Evolutionary conservation across 2,329 filamentous ascomycete genomes (phyloP).

Genomic region (Falciphora oryzae): DNA sequence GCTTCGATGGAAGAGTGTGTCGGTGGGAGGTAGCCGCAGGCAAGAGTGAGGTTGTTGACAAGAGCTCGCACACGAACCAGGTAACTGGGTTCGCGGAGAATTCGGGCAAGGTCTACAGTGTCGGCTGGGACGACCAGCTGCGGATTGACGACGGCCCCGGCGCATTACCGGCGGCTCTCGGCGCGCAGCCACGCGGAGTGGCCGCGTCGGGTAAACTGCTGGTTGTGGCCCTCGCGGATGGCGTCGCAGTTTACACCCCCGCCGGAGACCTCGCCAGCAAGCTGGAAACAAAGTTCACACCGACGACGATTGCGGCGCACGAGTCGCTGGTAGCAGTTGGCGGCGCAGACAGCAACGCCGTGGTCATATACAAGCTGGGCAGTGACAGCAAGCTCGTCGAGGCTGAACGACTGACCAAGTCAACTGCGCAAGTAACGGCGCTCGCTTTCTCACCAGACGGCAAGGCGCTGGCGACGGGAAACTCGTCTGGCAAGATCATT

Average conservation of each 20-base stretch:
- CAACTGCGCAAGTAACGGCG: constrained; percentile 66
- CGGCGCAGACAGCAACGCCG: constrained; percentile 59
- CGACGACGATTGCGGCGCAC: constrained; percentile 66
- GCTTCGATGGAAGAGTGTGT: constrained; percentile 83
- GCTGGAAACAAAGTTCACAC: constrained; percentile 53
- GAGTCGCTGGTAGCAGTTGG: constrained; percentile 69
- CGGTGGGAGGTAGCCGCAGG: constrained; percentile 75
- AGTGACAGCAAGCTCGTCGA: constrained; percentile 46
- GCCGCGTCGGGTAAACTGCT: constrained; percentile 47
- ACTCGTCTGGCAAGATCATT: constrained; percentile 78
- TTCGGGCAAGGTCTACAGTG: constrained; percentile 66
- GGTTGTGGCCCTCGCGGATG: constrained; percentile 51
- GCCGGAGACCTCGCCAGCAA: constrained; percentile 49
- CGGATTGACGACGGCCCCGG: constrained; percentile 68
- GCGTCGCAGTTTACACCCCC: constrained; percentile 52
- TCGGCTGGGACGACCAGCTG: constrained; percentile 91
- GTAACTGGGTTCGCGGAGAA: constrained; percentile 67
- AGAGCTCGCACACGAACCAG: constrained; percentile 79
- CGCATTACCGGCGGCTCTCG: constrained; percentile 66
- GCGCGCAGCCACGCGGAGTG: constrained; percentile 75
- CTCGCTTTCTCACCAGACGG: constrained; percentile 80
- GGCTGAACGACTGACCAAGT: constrained; percentile 55
- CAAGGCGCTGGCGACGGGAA: constrained; percentile 74
- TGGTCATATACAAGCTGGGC: constrained; percentile 66
- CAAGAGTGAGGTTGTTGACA: constrained; percentile 64